These are phyloP conservation scores for Fusarium brachygibbosum DNA, from an alignment of 2,329 filamentous ascomycete genomes.

Conservation along the genomic window DNA sequence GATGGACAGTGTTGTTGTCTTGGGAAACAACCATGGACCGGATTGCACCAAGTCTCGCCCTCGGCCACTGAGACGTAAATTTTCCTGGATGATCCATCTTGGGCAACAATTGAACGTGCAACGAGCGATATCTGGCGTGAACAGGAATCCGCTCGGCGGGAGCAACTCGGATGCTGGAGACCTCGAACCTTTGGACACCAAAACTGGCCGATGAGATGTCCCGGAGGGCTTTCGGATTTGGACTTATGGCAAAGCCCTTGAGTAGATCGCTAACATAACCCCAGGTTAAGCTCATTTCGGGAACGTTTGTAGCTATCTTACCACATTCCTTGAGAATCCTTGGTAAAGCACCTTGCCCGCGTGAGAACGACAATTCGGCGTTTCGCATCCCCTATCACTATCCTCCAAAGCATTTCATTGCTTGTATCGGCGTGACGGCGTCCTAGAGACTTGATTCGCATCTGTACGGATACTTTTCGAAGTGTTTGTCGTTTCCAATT, in stretches of 20 bases:
- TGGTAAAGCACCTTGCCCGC: constrained; percentile 53
- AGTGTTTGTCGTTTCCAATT: constrained; percentile 55
- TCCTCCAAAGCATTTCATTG: constrained; percentile 51
- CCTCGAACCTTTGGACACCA: neutral
- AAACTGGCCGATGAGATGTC: neutral
- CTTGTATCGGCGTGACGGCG: constrained; percentile 58
- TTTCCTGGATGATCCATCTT: neutral
- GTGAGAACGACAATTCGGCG: constrained; percentile 48
- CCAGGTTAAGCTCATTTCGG: constrained; percentile 59
- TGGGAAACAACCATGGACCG: neutral
- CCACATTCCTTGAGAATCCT: constrained; percentile 58
- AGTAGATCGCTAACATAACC: constrained; percentile 43
- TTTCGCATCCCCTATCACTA: constrained; percentile 47
- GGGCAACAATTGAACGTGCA: neutral
- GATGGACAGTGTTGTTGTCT: no score
- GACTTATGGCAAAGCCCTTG: neutral
- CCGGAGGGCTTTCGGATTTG: neutral
- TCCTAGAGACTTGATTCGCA: constrained; percentile 55
- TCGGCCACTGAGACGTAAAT: neutral
- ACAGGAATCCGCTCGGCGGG: neutral
- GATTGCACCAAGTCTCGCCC: neutral
- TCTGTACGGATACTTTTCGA: constrained; percentile 56
- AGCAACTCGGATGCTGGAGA: neutral
- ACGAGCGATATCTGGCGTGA: constrained; percentile 5
- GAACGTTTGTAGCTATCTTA: constrained; percentile 57